These are phyloP conservation scores for Malus asiatica DNA, from an alignment of 306 rosid species.

Conservation along the genomic window DNA sequence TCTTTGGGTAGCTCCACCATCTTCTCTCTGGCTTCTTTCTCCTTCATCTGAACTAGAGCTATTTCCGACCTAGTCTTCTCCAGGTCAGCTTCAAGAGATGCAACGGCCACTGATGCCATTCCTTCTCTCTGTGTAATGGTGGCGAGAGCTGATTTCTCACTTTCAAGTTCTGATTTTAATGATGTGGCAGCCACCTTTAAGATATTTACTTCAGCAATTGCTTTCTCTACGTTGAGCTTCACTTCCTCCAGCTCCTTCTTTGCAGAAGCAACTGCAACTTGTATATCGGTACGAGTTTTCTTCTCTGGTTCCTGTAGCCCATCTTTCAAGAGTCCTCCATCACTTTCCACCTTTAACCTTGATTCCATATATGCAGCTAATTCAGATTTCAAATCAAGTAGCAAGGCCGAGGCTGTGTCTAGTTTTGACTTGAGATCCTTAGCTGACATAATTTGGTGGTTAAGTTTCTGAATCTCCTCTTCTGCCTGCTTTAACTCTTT, in stretches of 20 bases:
- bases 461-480: slow-evolving; percentile 72
- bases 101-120: slow-evolving; percentile 88
- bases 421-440: slow-evolving; percentile 86
- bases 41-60: slow-evolving; percentile 85
- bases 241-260: slow-evolving; percentile 77
- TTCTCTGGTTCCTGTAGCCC: slow-evolving; percentile 40
- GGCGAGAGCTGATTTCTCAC: slow-evolving; percentile 65
- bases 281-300: slow-evolving; percentile 56
- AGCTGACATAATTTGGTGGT: slow-evolving; percentile 61
- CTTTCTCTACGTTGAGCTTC: slow-evolving; percentile 82
- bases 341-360: slow-evolving; percentile 52
- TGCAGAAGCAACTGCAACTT: slow-evolving; percentile 72
- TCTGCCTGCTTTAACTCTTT: slow-evolving; percentile 86
- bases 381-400: slow-evolving; percentile 77
- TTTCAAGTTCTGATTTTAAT: slow-evolving; percentile 70
- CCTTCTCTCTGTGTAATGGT: slow-evolving; percentile 83
- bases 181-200: slow-evolving; percentile 82
- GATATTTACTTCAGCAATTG: slow-evolving; percentile 66
- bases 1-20: slow-evolving; percentile 73
- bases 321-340: slow-evolving; percentile 29
- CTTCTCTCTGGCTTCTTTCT: slow-evolving; percentile 77
- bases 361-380: slow-evolving; percentile 85
- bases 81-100: slow-evolving; percentile 85
- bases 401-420: slow-evolving; percentile 70
- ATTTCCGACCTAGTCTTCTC: slow-evolving; percentile 77